A percentile compares a stretch with the other conserved stretches of the same genome.
Conservation (phyloP, 2,329 filamentous ascomycete genomes). For the Fusarium sp. region DNA sequence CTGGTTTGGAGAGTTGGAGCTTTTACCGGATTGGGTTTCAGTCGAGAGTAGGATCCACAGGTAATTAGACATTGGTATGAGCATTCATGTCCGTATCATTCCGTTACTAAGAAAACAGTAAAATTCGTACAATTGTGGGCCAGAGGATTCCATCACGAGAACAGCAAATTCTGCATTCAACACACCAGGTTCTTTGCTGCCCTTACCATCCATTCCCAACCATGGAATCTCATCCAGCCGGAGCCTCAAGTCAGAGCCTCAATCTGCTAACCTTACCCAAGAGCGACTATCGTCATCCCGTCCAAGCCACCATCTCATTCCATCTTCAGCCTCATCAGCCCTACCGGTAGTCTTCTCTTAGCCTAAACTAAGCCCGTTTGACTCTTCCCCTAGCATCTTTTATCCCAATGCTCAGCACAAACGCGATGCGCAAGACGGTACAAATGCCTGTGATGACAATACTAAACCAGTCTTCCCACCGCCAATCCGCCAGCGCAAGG, state of each 20-base stretch:
- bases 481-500: constrained; percentile 27
- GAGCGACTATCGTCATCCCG: background rate
- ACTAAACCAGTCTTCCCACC: constrained; percentile 36
- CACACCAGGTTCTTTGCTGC: background rate
- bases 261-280: background rate
- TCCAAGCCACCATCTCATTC: constrained; percentile 13
- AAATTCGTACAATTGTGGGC: constrained; percentile 17
- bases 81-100: constrained; percentile 1
- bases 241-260: constrained; percentile 11
- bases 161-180: background rate
- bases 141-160: background rate
- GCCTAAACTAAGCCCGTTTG: constrained; percentile 25
- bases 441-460: constrained; percentile 20
- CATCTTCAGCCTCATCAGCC: constrained; percentile 19
- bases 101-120: background rate
- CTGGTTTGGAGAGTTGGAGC: background rate
- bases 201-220: background rate
- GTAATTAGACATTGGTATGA: constrained; percentile 9
- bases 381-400: constrained; percentile 2
- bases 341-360: background rate
- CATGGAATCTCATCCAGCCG: background rate
- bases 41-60: background rate
- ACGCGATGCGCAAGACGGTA: constrained; percentile 30
- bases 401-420: constrained; percentile 36
- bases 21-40: constrained; percentile 14